phyloP scores from a whole-genome alignment of 345 rosid species.

The Luvunga scandens region DNA sequence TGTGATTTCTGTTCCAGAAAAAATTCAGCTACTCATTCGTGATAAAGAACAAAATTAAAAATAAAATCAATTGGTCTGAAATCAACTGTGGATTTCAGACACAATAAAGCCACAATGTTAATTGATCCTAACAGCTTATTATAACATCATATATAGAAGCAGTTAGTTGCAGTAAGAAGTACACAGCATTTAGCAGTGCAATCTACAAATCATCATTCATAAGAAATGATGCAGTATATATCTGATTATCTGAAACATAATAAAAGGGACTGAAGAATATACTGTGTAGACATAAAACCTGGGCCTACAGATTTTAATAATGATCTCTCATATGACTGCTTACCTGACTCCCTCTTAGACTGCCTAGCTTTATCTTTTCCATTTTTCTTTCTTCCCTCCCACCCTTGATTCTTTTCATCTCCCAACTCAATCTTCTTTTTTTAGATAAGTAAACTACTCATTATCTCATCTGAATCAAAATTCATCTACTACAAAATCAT shows the following conservation, averaged over 20 bases:
- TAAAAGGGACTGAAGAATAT: neutral
- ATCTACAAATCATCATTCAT: neutral
- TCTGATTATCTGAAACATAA: neutral
- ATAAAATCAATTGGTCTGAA: neutral
- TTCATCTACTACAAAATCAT: neutral
- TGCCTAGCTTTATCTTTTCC: neutral
- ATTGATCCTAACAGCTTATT: neutral
- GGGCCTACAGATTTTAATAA: neutral
- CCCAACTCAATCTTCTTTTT: neutral
- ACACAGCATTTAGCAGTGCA: neutral
- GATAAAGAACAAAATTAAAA: neutral
- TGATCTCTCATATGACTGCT: neutral
- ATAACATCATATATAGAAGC: neutral
- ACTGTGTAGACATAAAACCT: neutral
- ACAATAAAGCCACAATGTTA: neutral
- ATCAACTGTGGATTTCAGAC: neutral
- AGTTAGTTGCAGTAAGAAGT: neutral
- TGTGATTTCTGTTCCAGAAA: conserved; percentile 46
- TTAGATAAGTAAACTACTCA: neutral
- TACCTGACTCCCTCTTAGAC: neutral
- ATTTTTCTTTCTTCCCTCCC: neutral
- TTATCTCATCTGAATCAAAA: neutral
- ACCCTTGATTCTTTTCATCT: neutral
- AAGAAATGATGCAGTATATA: neutral
- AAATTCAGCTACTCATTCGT: conserved; percentile 11